Percentiles rank a stretch among this genome's conserved stretches.
These are phyloP conservation scores for Giardia duodenalis DNA, from an alignment of 208 protist species.

Conservation along the genomic window DNA sequence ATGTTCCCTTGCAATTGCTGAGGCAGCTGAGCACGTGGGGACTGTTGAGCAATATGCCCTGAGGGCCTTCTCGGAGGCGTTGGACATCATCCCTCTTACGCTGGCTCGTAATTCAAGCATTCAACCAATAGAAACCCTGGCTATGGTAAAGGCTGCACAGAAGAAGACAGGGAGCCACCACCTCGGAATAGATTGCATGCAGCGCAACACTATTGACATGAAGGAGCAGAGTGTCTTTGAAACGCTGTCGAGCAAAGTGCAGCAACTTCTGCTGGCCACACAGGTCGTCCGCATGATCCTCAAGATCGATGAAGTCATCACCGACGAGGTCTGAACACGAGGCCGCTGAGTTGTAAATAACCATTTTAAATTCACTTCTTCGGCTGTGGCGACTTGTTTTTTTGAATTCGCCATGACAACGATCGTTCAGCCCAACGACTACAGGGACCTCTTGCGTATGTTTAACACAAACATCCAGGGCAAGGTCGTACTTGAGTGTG, in stretches of 20 bases:
- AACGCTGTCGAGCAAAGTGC: constrained; percentile 87
- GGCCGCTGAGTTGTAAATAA: constrained; percentile 15
- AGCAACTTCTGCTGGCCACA: constrained; percentile 93
- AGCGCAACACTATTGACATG: constrained; percentile 66
- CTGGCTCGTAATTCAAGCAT: constrained; percentile 94
- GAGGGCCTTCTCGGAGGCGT: constrained; percentile 90
- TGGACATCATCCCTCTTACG: constrained; percentile 92
- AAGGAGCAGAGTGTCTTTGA: constrained; percentile 90
- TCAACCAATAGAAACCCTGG: constrained; percentile 78
- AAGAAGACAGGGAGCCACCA: constrained; percentile 71
- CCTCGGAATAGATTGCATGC: constrained; percentile 86
- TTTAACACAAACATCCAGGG: constrained; percentile 98
- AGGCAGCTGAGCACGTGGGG: constrained; percentile 51
- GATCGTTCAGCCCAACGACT: constrained; percentile 60
- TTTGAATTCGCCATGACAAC: constrained; percentile 32
- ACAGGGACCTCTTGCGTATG: constrained; percentile 98
- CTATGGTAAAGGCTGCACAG: constrained; percentile 78
- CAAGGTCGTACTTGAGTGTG: constrained; percentile 49
- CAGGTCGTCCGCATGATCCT: constrained; percentile 99
- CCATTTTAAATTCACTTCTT: background rate
- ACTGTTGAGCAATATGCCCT: constrained; percentile 95
- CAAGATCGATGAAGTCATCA: constrained; percentile 77
- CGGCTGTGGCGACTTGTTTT: background rate
- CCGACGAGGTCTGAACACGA: background rate
- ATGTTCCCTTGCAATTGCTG: constrained; percentile 68